Base-by-base conservation (phyloP, 257 asterid species). In the Solanum lycopersicoides region DNA sequence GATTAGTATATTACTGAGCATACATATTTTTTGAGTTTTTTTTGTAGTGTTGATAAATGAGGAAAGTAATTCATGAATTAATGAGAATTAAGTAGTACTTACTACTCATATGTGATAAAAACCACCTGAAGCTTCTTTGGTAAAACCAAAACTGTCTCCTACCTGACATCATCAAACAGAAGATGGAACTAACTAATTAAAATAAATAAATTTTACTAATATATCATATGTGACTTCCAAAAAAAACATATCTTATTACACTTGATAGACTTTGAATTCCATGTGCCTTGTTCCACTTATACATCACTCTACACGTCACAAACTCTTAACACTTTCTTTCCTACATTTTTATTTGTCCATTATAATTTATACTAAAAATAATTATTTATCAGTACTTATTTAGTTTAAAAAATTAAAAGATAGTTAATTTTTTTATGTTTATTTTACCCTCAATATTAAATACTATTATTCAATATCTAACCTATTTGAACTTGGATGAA, bases 371-470 rank as follows among this genome's bases (percentile, higher is more conserved):
- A 53, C 9, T 53, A 53, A 53, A 53, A 16, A 53, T 0, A 53
- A 1, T 53, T 18, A 0, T 16, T 1, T 0, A 3, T 0, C 1
- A 53, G 6, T 53, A 53, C 3, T 53, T 16, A 0, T 53, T 53
- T 16, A 53, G 0, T 16, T 53, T 16, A 1, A 16, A 53, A 53
- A 53, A 53, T 53, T 1, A 53, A 53, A 16, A 53, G 0, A 1
- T 53, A 16, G 8, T 15, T 7, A 2, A 41, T 53, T 6, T 3
- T 53, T 53, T 16, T 53, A 3, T 53, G 0, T 53, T 53, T 53
- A 53, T 53, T 53, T 53, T 53, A 53, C 18, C 9, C 18, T 53
- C 16, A 53, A 16, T 53, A 53, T 53, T 53, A 53, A 53, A 16
- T 53, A 53, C 4, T 53, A 53, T 10, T 53, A 16, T 53, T 53